phyloP scores from a whole-genome alignment of 148 eudicot genomes.

The Rhododendron williamsianum region DNA sequence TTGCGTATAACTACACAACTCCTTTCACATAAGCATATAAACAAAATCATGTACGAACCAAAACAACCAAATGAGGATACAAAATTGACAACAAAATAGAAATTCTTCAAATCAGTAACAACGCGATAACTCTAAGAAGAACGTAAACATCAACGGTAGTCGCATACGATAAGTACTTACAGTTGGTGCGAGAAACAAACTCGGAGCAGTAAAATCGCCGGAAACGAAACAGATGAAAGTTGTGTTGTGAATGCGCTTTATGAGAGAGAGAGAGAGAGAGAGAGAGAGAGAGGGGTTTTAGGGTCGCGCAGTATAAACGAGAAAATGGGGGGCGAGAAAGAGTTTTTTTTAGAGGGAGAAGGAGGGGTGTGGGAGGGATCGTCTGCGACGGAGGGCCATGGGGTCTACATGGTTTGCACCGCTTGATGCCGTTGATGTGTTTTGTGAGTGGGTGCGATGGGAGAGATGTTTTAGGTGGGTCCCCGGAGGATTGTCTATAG shows the following conservation, averaged over 20 bases:
- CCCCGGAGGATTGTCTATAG: not conserved
- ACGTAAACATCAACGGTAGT: not conserved
- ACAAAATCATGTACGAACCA: not conserved
- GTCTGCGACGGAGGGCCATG: not conserved
- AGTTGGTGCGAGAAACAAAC: not conserved
- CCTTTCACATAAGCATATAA: not conserved
- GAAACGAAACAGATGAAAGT: not conserved
- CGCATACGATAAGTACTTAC: constrained; percentile 1
- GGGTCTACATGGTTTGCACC: not conserved
- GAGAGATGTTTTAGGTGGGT: constrained; percentile 1
- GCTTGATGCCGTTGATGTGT: not conserved
- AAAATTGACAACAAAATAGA: not conserved
- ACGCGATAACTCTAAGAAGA: not conserved
- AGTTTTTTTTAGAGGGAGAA: not conserved
- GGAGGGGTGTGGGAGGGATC: not conserved
- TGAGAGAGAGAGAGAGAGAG: not conserved
- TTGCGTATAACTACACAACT: not conserved
- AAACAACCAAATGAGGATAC: not conserved
- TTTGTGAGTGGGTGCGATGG: not conserved
- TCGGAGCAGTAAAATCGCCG: not conserved
- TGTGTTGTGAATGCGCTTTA: not conserved
- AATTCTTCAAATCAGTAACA: not conserved
- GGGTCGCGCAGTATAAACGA: not conserved
- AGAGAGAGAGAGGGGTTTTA: not conserved
- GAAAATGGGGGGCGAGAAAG: not conserved